Evolutionary conservation across 768 basidiomycete genomes (phyloP).

Genomic region (Ramaria rubella): DNA sequence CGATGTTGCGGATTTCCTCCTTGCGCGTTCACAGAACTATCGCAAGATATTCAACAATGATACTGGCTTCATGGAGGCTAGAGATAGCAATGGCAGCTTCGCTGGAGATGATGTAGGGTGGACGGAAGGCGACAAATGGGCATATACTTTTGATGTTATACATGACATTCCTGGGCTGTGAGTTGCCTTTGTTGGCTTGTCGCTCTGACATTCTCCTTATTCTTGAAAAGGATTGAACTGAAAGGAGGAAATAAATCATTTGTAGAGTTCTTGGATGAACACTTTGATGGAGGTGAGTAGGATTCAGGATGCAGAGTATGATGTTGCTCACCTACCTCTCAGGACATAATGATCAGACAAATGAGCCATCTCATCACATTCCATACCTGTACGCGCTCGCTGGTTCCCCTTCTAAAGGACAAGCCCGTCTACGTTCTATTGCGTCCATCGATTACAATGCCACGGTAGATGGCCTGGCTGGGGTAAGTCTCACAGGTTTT

Average conservation of each 20-base stretch:
- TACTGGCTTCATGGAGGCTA: constrained; percentile 80
- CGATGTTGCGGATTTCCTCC: constrained; percentile 43
- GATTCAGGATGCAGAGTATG: not conserved
- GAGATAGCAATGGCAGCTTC: constrained; percentile 61
- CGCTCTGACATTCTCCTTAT: not conserved
- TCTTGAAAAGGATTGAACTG: constrained; percentile 33
- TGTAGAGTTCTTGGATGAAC: constrained; percentile 57
- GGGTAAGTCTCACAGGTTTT: constrained; percentile 36
- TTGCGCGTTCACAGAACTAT: constrained; percentile 48
- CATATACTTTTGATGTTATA: constrained; percentile 73
- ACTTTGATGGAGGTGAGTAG: constrained; percentile 38
- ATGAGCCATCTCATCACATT: constrained; percentile 86
- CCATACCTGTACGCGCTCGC: constrained; percentile 76
- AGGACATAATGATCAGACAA: constrained; percentile 78
- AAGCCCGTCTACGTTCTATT: constrained; percentile 64
- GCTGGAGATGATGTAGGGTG: constrained; percentile 65
- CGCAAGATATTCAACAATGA: constrained; percentile 61
- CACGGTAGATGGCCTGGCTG: constrained; percentile 62
- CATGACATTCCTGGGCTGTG: constrained; percentile 56
- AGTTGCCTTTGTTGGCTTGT: not conserved
- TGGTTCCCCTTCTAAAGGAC: constrained; percentile 62
- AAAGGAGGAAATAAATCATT: constrained; percentile 64
- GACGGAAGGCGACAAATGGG: constrained; percentile 79
- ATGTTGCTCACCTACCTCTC: constrained; percentile 17
- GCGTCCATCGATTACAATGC: constrained; percentile 59